Base-by-base conservation (phyloP, 2,329 filamentous ascomycete species). In the Clarireedia hainanense region DNA sequence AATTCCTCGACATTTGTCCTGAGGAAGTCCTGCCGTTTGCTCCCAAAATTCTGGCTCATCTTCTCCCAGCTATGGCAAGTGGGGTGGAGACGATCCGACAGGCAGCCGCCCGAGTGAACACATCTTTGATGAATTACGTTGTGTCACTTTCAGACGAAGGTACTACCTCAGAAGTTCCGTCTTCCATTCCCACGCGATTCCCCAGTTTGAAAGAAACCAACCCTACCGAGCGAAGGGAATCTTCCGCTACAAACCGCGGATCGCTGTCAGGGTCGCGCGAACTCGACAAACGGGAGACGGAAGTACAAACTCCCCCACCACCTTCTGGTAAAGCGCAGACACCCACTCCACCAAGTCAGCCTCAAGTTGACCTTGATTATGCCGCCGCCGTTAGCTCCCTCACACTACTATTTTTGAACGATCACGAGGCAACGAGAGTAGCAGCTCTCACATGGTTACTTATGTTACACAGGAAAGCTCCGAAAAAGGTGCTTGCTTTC, bases 21-120 rank as follows among this genome's bases (percentile, higher is more conserved):
- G 94, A 96, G 68, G 94, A 99, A 67, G 95, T 99, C 4, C 78
- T 99, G 43, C 88, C 89, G 4, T 97, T 97, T 70, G 94, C 95
- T 0, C 95, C 95, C 23, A 89, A 90, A 63, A 85, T 99, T 30
- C 75, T 99, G 45, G 90, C 91, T 1, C 89, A 96, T 66, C 87
- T 99, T 55, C 80, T 99, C 27, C 95, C 94, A 15, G 91, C 91
- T 27, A 90, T 99, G 80, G 92, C 92, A 5, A 95, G 91, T 67
- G 89, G 87, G 52, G 88, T 94, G 12, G 91, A 97, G 62, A 84
- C 86, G 45, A 95, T 97, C 59, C 86, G 91, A 48, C 84, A 91
- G 68, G 91, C 91, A 47, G 94, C 94, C 15, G 87, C 85, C 45
- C 83, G 89, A 65, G 92, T 97, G 58, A 99, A 99, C 68, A 86